These are phyloP conservation scores for Picochlorum costavermella DNA, from an alignment of 139 green algal genomes.

Conservation along the genomic window DNA sequence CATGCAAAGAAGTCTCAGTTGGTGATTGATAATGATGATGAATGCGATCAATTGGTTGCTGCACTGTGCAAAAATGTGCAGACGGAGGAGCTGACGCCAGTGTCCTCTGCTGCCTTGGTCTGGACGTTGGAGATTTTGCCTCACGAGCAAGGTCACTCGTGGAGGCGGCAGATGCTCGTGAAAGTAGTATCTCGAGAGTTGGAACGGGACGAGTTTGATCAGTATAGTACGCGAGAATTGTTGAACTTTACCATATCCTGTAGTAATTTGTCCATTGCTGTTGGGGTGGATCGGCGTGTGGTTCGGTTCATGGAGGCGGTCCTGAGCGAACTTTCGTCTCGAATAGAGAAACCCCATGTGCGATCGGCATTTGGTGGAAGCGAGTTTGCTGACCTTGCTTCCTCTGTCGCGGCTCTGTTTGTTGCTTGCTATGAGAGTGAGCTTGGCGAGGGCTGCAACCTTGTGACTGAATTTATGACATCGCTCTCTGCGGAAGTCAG, in stretches of 20 bases:
- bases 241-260: constrained; percentile 14
- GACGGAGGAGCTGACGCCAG: neutral
- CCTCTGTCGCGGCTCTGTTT: constrained; percentile 7
- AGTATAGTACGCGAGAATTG: constrained; percentile 23
- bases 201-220: neutral
- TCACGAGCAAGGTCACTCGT: neutral
- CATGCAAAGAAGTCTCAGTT: constrained; percentile 10
- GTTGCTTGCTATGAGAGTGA: neutral
- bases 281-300: neutral
- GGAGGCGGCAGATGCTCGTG: neutral
- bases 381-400: constrained; percentile 22
- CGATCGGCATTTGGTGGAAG: neutral
- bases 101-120: neutral
- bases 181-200: neutral
- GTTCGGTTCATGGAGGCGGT: constrained; percentile 3
- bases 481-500: constrained; percentile 31
- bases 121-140: neutral
- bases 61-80: neutral
- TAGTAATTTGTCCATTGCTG: constrained; percentile 3
- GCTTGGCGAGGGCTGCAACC: neutral
- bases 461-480: constrained; percentile 11
- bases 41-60: neutral
- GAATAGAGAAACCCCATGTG: constrained; percentile 19
- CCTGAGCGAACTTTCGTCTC: neutral
- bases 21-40: neutral